Percentiles rank a stretch among this genome's conserved stretches.
Conservation (phyloP, 345 rosid genomes). For the Excoecaria cochinchinensis region DNA sequence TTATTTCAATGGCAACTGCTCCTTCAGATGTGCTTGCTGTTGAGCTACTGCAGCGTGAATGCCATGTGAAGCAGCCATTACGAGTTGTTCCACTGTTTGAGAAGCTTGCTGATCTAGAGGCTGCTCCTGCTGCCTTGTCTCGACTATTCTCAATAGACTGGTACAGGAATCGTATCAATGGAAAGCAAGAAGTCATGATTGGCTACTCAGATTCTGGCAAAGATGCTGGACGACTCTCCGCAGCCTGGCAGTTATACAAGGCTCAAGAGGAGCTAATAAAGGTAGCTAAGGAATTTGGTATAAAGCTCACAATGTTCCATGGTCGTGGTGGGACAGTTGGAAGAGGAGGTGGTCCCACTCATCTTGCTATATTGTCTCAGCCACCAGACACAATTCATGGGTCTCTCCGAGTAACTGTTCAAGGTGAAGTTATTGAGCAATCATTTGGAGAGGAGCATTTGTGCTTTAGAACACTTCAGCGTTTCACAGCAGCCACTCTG, state of each 20-base stretch:
- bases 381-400: conserved; percentile 99
- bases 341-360: conserved; percentile 99
- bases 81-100: conserved; percentile 97
- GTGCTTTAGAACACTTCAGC: conserved; percentile 93
- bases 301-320: conserved; percentile 97
- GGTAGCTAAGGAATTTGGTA: conserved; percentile 78
- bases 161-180: conserved; percentile 84
- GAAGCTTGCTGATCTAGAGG: conserved; percentile 94
- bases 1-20: conserved; percentile 98
- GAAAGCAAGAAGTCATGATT: conserved; percentile 98
- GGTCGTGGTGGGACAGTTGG: conserved; percentile 99
- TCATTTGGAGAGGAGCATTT: conserved; percentile 94
- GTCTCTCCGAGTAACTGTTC: conserved; percentile 89
- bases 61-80: conserved; percentile 79
- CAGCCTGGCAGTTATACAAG: conserved; percentile 97
- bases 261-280: conserved; percentile 97
- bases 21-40: conserved; percentile 95
- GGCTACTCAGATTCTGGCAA: conserved; percentile 99
- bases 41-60: conserved; percentile 90
- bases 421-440: conserved; percentile 96
- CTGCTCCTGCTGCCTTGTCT: conserved; percentile 93
- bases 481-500: conserved; percentile 94
- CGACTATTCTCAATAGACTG: conserved; percentile 91
- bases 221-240: conserved; percentile 94
- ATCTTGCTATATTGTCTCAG: conserved; percentile 98